These are phyloP conservation scores for Orobanche coerulescens DNA, from an alignment of 257 asterid genomes.

Conservation along the genomic window DNA sequence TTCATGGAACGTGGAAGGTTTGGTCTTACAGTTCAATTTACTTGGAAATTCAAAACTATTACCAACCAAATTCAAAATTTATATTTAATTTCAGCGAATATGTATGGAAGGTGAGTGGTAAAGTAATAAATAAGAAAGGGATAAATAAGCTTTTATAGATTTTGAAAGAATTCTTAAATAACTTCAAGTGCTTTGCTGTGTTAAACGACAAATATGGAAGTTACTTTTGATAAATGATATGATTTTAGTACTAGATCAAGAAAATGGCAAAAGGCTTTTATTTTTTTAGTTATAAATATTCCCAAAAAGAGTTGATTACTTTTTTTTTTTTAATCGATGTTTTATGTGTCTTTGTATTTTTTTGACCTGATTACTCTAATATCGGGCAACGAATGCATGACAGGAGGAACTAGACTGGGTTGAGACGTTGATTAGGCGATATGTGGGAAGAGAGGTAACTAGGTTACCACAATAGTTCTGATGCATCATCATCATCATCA, in stretches of 20 bases:
- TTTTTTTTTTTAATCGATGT: neutral
- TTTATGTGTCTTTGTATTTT: conserved; percentile 1
- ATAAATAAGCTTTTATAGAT: neutral
- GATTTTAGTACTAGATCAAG: too few relatives aligned
- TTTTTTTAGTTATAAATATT: too few relatives aligned
- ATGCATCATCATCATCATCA: too few relatives aligned
- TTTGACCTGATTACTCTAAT: conserved; percentile 19
- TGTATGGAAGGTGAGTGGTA: too few relatives aligned
- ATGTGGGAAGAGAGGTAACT: conserved; percentile 39
- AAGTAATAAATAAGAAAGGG: too few relatives aligned
- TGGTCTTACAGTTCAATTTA: conserved; percentile 12
- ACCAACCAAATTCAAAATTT: neutral
- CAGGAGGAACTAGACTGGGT: conserved; percentile 87
- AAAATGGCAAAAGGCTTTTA: too few relatives aligned
- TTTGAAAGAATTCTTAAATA: neutral
- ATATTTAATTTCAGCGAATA: neutral
- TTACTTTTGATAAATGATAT: too few relatives aligned
- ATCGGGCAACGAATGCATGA: conserved; percentile 24
- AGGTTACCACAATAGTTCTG: neutral
- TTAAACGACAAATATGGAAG: neutral
- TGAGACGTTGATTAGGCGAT: conserved; percentile 52
- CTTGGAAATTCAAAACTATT: neutral
- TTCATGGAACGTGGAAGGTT: conserved; percentile 63
- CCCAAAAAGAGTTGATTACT: neutral
- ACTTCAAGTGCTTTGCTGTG: neutral